Evolutionary conservation across 2,329 filamentous ascomycete species (phyloP).

Genomic region (Alternaria brassicicola): DNA sequence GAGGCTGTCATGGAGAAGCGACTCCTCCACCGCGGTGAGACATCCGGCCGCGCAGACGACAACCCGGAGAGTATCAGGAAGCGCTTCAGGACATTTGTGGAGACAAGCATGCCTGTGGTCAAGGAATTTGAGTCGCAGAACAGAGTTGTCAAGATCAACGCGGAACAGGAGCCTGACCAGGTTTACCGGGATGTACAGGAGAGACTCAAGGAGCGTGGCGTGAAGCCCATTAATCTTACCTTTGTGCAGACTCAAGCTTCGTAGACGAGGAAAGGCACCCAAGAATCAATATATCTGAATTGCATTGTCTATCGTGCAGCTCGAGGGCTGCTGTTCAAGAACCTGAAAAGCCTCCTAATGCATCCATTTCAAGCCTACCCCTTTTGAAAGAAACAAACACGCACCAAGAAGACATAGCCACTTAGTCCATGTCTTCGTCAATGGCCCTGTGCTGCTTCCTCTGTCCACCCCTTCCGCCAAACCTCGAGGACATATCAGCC

Average conservation of each 20-base stretch:
- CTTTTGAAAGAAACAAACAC: slow-evolving; percentile 26
- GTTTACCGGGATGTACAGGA: slow-evolving; percentile 62
- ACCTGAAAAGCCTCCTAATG: slow-evolving; percentile 38
- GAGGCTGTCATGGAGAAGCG: slow-evolving; percentile 86
- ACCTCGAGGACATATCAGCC: slow-evolving; percentile 49
- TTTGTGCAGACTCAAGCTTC: slow-evolving; percentile 37
- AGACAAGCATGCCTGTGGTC: slow-evolving; percentile 98
- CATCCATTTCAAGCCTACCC: slow-evolving; percentile 34
- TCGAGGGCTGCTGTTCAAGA: slow-evolving; percentile 37
- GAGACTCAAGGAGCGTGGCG: slow-evolving; percentile 42
- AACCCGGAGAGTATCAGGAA: slow-evolving; percentile 96
- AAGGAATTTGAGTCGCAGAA: slow-evolving; percentile 78
- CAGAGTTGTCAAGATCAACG: slow-evolving; percentile 80
- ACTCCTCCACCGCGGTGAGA: slow-evolving; percentile 88
- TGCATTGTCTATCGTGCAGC: slow-evolving; percentile 44
- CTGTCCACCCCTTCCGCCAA: slow-evolving; percentile 31
- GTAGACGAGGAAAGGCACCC: slow-evolving; percentile 3
- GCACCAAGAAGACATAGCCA: slow-evolving; percentile 10
- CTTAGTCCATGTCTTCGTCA: slow-evolving; percentile 47
- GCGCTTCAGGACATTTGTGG: slow-evolving; percentile 90
- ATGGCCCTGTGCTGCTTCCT: slow-evolving; percentile 42
- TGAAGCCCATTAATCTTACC: slow-evolving; percentile 40
- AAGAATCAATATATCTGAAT: slow-evolving; percentile 26
- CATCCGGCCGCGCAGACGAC: slow-evolving; percentile 87
- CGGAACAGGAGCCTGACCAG: slow-evolving; percentile 69